These are phyloP conservation scores for Colletotrichum brevisporum DNA, from an alignment of 2,329 filamentous ascomycete species.

Conservation along the genomic window DNA sequence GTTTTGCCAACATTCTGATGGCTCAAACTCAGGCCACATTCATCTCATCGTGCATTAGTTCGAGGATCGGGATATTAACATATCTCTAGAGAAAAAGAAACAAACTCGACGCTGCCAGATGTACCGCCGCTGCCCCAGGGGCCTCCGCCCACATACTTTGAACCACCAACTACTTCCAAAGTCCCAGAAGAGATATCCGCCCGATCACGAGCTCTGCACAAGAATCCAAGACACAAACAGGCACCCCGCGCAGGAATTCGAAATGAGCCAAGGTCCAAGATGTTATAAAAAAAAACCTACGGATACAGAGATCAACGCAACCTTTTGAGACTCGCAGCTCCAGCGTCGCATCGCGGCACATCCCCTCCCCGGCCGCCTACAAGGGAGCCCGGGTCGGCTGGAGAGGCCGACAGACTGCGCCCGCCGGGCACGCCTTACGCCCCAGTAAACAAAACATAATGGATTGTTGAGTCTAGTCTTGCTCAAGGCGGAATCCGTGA, in stretches of 20 bases:
- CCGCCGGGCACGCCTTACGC: constrained; percentile 23
- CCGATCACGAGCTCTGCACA: background rate
- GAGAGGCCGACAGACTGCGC: background rate
- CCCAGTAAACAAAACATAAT: background rate
- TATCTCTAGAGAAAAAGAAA: background rate
- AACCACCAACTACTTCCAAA: background rate
- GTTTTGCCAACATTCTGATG: background rate
- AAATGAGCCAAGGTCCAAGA: constrained; percentile 15
- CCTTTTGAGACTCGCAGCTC: background rate
- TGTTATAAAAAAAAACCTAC: background rate
- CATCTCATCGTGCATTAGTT: background rate
- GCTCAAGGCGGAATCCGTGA: background rate
- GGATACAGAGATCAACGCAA: background rate
- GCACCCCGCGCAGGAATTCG: background rate
- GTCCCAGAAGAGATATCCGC: background rate
- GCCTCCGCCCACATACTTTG: too few species aligned
- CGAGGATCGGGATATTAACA: background rate
- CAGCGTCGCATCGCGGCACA: constrained; percentile 11
- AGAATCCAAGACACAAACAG: background rate
- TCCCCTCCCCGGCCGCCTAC: background rate
- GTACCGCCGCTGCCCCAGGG: too few species aligned
- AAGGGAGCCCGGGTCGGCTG: background rate
- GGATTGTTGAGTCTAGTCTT: background rate
- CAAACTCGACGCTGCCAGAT: background rate
- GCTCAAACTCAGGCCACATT: background rate